Conservation (phyloP, 2,329 filamentous ascomycete species). For the Alternaria conjuncta region DNA sequence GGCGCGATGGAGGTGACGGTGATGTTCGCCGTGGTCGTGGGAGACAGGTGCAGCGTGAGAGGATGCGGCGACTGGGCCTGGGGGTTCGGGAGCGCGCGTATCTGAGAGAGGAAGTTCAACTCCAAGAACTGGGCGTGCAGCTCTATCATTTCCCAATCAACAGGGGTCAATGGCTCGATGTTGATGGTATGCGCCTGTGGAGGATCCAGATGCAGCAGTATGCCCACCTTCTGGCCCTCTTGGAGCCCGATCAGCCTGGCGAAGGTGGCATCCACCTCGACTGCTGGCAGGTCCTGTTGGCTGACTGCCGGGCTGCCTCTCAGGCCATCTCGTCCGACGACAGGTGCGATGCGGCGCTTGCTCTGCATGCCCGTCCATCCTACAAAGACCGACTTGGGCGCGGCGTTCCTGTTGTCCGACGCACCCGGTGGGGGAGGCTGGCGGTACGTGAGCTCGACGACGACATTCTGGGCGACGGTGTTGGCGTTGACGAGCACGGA, state of each 20-base stretch:
- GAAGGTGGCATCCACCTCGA: slow-evolving; percentile 89
- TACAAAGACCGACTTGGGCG: slow-evolving; percentile 74
- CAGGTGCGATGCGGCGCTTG: slow-evolving; percentile 77
- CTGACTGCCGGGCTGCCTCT: slow-evolving; percentile 63
- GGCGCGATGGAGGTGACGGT: slow-evolving; percentile 84
- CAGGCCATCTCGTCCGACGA: slow-evolving; percentile 77
- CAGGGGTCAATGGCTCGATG: slow-evolving; percentile 92
- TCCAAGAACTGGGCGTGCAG: slow-evolving; percentile 95
- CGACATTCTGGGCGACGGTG: slow-evolving; percentile 92
- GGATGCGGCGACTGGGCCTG: slow-evolving; percentile 71
- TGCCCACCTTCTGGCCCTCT: slow-evolving; percentile 78
- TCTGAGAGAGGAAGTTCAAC: slow-evolving; percentile 89
- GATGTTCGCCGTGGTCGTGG: slow-evolving; percentile 93
- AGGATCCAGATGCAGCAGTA: slow-evolving; percentile 83
- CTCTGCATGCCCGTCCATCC: slow-evolving; percentile 99
- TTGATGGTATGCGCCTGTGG: slow-evolving; percentile 92
- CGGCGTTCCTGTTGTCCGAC: slow-evolving; percentile 48
- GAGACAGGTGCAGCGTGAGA: slow-evolving; percentile 89
- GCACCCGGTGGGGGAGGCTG: slow-evolving; percentile 58
- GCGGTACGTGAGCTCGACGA: slow-evolving; percentile 87
- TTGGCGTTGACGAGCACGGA: slow-evolving; percentile 87
- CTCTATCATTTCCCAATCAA: slow-evolving; percentile 99
- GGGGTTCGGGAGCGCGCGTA: slow-evolving; percentile 91
- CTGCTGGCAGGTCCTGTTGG: slow-evolving; percentile 76
- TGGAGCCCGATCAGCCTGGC: slow-evolving; percentile 76